These are phyloP conservation scores for Heimioporus retisporus DNA, from an alignment of 1,284 basidiomycete genomes.

Conservation along the genomic window DNA sequence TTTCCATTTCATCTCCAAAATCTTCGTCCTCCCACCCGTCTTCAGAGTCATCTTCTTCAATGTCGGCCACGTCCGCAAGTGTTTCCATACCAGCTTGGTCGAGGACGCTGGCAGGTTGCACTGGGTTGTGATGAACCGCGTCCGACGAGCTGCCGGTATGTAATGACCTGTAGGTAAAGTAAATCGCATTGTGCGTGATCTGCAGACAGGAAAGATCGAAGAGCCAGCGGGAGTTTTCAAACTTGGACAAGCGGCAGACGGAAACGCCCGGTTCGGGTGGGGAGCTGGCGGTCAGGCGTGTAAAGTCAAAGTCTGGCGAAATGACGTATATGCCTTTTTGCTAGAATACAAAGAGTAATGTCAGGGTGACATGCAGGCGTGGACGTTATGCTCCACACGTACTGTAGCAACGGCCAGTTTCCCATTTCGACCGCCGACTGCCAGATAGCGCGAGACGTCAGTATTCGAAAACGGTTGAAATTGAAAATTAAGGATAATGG, in stretches of 20 bases:
- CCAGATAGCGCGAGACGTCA: slow-evolving; percentile 57
- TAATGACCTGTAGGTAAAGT: slow-evolving; percentile 57
- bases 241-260: slow-evolving; percentile 49
- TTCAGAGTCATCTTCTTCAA: slow-evolving; percentile 22
- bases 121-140: background rate
- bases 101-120: background rate
- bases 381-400: slow-evolving; percentile 24
- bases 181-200: slow-evolving; percentile 64
- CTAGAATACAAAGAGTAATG: slow-evolving; percentile 40
- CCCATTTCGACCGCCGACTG: slow-evolving; percentile 55
- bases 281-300: slow-evolving; percentile 24
- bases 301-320: slow-evolving; percentile 37
- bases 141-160: background rate
- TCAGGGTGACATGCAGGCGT: background rate
- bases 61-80: slow-evolving; percentile 21
- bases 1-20: slow-evolving; percentile 18
- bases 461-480: slow-evolving; percentile 30
- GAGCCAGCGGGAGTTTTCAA: slow-evolving; percentile 49
- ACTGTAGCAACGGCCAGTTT: slow-evolving; percentile 64
- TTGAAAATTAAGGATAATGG: slow-evolving; percentile 56
- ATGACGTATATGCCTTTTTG: slow-evolving; percentile 60
- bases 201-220: slow-evolving; percentile 63
- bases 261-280: slow-evolving; percentile 37
- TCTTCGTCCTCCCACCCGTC: slow-evolving; percentile 27
- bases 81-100: slow-evolving; percentile 9